Conservation (phyloP, 2,329 filamentous ascomycete genomes). For the Drechslerella stenobrocha region DNA sequence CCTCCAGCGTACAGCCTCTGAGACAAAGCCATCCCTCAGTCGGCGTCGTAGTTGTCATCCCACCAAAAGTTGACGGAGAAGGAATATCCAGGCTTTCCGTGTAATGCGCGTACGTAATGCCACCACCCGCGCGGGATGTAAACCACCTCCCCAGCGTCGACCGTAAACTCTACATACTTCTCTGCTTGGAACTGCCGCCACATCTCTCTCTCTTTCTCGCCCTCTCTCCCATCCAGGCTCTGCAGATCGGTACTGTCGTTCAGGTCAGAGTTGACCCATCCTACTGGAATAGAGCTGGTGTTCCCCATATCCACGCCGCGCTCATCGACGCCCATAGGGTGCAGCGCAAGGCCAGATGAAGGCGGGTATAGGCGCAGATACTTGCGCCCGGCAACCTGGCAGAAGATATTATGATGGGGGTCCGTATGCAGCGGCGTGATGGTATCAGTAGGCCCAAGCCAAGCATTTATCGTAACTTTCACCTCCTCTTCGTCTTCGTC, state of each 20-base stretch:
- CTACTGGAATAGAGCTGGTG: conserved; percentile 78
- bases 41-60: conserved; percentile 58
- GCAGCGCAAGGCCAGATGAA: conserved; percentile 62
- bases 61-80: conserved; percentile 99
- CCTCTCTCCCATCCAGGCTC: too few relatives aligned
- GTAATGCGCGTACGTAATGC: conserved; percentile 90
- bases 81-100: conserved; percentile 84
- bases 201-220: conserved; percentile 53
- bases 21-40: not conserved
- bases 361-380: conserved; percentile 89
- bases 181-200: conserved; percentile 63
- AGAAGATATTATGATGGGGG: conserved; percentile 87
- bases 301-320: conserved; percentile 86
- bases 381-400: conserved; percentile 85
- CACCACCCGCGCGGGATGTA: conserved; percentile 89
- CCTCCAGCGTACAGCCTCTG: too few relatives aligned
- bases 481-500: conserved; percentile 56
- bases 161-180: conserved; percentile 73
- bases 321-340: conserved; percentile 66
- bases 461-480: conserved; percentile 75
- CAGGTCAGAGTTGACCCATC: conserved; percentile 68
- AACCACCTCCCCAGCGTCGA: conserved; percentile 79
- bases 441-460: conserved; percentile 85
- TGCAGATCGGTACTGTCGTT: too few relatives aligned
- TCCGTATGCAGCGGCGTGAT: conserved; percentile 94